Percentiles rank a stretch among this genome's conserved stretches.
phyloP scores from a whole-genome alignment of 2,329 filamentous ascomycete genomes.

The Shiraia sp. region DNA sequence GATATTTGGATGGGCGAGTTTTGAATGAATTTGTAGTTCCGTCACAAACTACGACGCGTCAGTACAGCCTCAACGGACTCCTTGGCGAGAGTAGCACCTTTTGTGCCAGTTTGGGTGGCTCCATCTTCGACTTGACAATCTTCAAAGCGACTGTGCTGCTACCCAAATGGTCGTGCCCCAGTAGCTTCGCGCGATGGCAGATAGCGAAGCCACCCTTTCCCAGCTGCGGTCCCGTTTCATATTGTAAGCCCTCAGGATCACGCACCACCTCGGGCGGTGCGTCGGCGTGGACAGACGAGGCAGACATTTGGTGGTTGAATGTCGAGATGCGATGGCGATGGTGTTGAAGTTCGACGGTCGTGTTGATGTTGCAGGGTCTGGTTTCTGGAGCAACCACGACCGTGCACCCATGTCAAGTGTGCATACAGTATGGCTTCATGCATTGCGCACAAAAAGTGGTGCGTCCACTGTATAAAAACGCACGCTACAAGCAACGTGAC shows the following conservation, averaged over 20 bases:
- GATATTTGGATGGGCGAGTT: constrained; percentile 94
- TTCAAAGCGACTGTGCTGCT: constrained; percentile 75
- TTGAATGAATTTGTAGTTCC: constrained; percentile 97
- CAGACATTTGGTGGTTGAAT: constrained; percentile 40
- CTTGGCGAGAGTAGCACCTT: constrained; percentile 61
- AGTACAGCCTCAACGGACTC: constrained; percentile 12
- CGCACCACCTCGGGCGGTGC: constrained; percentile 61
- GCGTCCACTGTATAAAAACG: background rate
- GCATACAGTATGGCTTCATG: too few relatives aligned
- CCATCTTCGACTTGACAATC: constrained; percentile 82
- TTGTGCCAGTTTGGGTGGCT: constrained; percentile 77
- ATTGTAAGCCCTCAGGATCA: constrained; percentile 71
- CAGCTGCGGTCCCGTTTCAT: constrained; percentile 73
- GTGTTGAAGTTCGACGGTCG: constrained; percentile 21
- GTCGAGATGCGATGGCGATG: constrained; percentile 29
- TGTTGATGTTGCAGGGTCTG: constrained; percentile 21
- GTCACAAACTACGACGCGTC: constrained; percentile 63
- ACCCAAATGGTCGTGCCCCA: constrained; percentile 58
- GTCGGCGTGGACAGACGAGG: constrained; percentile 55
- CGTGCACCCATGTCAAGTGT: too few relatives aligned
- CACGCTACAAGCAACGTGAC: too few relatives aligned
- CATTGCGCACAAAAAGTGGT: background rate
- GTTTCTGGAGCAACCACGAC: background rate
- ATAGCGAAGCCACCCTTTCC: constrained; percentile 84
- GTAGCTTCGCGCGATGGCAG: constrained; percentile 72